Conservation (phyloP, 164 flowering plant genomes). For the Dillenia suffruticosa region DNA sequence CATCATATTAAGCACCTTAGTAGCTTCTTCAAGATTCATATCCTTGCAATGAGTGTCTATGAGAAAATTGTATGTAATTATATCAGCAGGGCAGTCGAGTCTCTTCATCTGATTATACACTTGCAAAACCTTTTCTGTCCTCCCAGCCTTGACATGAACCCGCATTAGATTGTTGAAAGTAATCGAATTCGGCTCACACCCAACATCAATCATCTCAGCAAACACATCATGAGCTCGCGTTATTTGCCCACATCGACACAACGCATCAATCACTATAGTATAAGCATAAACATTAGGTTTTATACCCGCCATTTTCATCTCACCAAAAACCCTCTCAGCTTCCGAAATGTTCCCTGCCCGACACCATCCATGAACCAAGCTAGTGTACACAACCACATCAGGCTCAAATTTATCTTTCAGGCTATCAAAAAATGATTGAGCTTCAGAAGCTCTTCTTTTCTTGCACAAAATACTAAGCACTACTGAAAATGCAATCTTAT, state of each 20-base stretch:
- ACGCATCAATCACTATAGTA: conserved; percentile 69
- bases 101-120: conserved; percentile 91
- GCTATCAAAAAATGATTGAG: conserved; percentile 74
- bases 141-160: conserved; percentile 76
- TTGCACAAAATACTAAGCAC: conserved; percentile 56
- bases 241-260: conserved; percentile 82
- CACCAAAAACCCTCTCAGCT: conserved; percentile 78
- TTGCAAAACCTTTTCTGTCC: conserved; percentile 80
- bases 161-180: conserved; percentile 88
- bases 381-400: conserved; percentile 84
- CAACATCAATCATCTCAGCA: conserved; percentile 77
- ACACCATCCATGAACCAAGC: conserved; percentile 88
- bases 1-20: conserved; percentile 68
- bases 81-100: conserved; percentile 56
- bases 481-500: conserved; percentile 48
- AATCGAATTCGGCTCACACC: conserved; percentile 61
- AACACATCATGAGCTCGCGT: conserved; percentile 85
- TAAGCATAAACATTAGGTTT: conserved; percentile 86
- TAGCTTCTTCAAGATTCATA: conserved; percentile 56
- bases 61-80: conserved; percentile 74
- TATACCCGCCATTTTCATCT: conserved; percentile 72
- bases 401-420: conserved; percentile 61
- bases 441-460: conserved; percentile 75
- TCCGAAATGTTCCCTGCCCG: conserved; percentile 61
- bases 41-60: conserved; percentile 76